Evolutionary conservation across 164 flowering plant genomes (phyloP), one percentile per base, ranked within the genome.

Genomic region (Amborella trichopoda): DNA sequence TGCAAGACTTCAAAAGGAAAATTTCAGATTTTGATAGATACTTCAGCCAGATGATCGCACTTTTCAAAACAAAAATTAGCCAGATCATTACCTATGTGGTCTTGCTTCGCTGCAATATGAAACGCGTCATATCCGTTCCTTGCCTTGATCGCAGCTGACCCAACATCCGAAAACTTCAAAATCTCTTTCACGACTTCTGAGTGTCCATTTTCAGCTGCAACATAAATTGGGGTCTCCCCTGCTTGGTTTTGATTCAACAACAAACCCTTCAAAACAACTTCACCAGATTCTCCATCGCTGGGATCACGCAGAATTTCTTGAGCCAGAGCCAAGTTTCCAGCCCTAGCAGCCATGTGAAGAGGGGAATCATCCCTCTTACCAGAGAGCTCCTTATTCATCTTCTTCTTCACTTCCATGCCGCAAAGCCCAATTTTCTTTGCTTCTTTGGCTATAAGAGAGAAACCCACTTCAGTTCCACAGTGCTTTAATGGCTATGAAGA

Each of bases 81-180:
- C n/a, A n/a, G n/a, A n/a, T n/a, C 14, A 10, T 75, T 68, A 91
- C 99, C 95, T 33, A 74, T 44, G 69, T 87, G 90, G 8, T 95
- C 99, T 32, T 83, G 83, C 67, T 75, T 91, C n/a, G 96, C 85
- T 12, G 99, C 96, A 26, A 87, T 62, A 72, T 91, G 99, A 52
- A 91, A 82, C 2, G 96, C 61, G 62, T 91, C 99, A 52, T 40
- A 77, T 11, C 94, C 83, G 51, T 80, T 87, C 39, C 61, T 78
- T 14, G 96, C 88, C 2, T 68, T 58, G 17, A 80, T 59, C 20
- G 80, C 69, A 0, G 95, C 89, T 44, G 68, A 63, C 54, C 77
- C 66, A 42, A 75, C 69, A 47, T 91, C 90, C 33, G 59, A 62
- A 63, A 70, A 52, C 48, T 74, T 81, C 77, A 91, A 56, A 28